Percentiles rank a stretch among this genome's conserved stretches.
phyloP scores from a whole-genome alignment of 2,329 filamentous ascomycete genomes.

The Xylariales sp. region DNA sequence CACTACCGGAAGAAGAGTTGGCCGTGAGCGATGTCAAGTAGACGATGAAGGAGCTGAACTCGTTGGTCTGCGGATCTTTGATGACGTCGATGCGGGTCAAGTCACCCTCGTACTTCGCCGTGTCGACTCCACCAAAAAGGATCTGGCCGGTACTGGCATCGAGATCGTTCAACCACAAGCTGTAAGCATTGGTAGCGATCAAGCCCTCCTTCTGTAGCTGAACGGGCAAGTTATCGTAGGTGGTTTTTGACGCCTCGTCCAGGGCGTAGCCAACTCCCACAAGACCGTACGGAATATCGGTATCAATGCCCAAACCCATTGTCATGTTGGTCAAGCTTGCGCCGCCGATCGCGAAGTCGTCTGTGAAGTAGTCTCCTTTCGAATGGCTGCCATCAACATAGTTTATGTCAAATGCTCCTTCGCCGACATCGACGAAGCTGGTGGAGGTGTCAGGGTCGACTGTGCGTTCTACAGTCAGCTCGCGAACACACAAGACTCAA shows the following conservation, averaged over 20 bases:
- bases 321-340: constrained; percentile 49
- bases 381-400: constrained; percentile 59
- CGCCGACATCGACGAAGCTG: constrained; percentile 39
- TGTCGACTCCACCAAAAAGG: constrained; percentile 78
- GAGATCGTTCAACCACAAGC: constrained; percentile 61
- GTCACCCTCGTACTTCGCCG: constrained; percentile 63
- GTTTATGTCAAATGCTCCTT: constrained; percentile 48
- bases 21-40: constrained; percentile 43
- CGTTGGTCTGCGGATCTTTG: constrained; percentile 31
- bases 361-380: constrained; percentile 54
- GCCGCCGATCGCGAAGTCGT: constrained; percentile 50
- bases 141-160: constrained; percentile 63
- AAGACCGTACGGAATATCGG: constrained; percentile 52
- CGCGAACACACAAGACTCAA: too few species aligned
- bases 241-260: constrained; percentile 41
- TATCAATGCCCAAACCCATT: constrained; percentile 53
- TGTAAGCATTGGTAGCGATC: constrained; percentile 66
- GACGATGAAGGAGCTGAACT: constrained; percentile 43
- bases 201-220: constrained; percentile 57
- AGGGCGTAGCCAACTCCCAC: constrained; percentile 56
- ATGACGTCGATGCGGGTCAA: constrained; percentile 59
- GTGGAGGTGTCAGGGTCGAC: constrained; percentile 41
- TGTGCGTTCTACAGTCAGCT: constrained; percentile 21
- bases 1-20: constrained; percentile 43
- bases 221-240: constrained; percentile 58